Conservation (phyloP, 2,329 filamentous ascomycete species). For the Chalaropsis thielavioides region DNA sequence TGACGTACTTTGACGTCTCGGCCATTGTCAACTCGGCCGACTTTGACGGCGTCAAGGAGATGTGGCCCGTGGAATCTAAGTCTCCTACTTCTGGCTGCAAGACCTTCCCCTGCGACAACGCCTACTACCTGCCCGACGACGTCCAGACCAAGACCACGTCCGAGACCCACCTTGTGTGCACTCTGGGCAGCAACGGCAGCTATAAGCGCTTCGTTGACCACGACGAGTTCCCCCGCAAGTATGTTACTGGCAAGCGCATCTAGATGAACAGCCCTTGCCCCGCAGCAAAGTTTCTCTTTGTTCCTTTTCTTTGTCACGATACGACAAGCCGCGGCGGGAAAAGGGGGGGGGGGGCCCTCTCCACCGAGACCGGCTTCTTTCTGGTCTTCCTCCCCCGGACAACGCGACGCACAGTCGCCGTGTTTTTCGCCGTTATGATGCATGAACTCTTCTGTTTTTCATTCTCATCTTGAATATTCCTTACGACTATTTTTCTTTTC, state of each 20-base stretch:
- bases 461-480: not conserved
- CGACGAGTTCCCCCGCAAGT: conserved; percentile 14
- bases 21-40: conserved; percentile 41
- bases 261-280: not conserved
- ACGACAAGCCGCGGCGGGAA: not conserved
- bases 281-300: not conserved
- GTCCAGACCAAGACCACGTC: conserved; percentile 39
- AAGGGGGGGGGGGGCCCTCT: not conserved
- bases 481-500: not conserved
- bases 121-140: conserved; percentile 40
- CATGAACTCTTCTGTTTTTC: conserved; percentile 10
- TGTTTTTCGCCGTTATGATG: conserved; percentile 12
- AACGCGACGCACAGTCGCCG: not conserved
- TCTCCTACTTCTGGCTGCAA: conserved; percentile 36
- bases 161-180: conserved; percentile 37
- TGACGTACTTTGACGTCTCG: conserved; percentile 44
- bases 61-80: conserved; percentile 32
- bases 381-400: not conserved
- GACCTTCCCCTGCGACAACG: conserved; percentile 37
- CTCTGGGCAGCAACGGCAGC: conserved; percentile 27
- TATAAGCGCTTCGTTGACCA: conserved; percentile 15
- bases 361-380: not conserved
- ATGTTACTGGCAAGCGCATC: conserved; percentile 11
- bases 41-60: conserved; percentile 38
- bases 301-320: not conserved